These are phyloP conservation scores for Podospora fimiseda DNA, from an alignment of 495 filamentous ascomycete genomes.

Conservation along the genomic window DNA sequence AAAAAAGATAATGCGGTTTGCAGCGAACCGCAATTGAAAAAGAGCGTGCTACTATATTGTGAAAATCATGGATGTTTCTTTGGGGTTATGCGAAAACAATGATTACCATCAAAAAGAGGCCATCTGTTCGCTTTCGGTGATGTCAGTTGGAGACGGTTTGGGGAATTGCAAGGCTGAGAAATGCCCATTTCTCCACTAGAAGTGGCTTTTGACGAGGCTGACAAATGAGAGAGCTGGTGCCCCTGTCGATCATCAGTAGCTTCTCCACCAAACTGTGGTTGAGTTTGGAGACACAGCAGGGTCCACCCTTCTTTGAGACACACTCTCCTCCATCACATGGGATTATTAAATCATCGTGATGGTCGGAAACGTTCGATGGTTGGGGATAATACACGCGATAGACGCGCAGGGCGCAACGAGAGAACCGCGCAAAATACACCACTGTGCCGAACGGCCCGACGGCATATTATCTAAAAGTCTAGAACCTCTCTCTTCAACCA, in stretches of 20 bases:
- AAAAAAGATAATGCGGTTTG: background rate
- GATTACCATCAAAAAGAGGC: constrained; percentile 1
- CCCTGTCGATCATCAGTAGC: constrained; percentile 10
- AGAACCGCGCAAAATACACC: too few species aligned
- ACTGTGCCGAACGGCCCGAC: too few species aligned
- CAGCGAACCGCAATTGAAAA: background rate
- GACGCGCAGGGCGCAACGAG: too few species aligned
- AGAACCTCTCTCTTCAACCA: too few species aligned
- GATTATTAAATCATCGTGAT: background rate
- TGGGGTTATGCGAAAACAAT: too few species aligned
- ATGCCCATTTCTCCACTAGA: constrained; percentile 16
- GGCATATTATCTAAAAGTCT: too few species aligned
- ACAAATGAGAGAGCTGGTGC: constrained; percentile 13
- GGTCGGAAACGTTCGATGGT: constrained; percentile 23
- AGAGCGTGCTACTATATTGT: too few species aligned
- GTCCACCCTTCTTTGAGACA: background rate
- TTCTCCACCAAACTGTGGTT: background rate
- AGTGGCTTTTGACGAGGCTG: constrained; percentile 24
- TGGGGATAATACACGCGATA: constrained; percentile 18
- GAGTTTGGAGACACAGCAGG: too few species aligned
- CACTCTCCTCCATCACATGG: background rate
- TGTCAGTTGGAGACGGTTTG: background rate
- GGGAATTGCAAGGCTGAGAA: constrained; percentile 9
- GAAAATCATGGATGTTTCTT: too few species aligned
- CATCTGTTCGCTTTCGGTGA: constrained; percentile 3